These are phyloP conservation scores for Ochetophila trinervis DNA, from an alignment of 306 rosid genomes.

Conservation along the genomic window DNA sequence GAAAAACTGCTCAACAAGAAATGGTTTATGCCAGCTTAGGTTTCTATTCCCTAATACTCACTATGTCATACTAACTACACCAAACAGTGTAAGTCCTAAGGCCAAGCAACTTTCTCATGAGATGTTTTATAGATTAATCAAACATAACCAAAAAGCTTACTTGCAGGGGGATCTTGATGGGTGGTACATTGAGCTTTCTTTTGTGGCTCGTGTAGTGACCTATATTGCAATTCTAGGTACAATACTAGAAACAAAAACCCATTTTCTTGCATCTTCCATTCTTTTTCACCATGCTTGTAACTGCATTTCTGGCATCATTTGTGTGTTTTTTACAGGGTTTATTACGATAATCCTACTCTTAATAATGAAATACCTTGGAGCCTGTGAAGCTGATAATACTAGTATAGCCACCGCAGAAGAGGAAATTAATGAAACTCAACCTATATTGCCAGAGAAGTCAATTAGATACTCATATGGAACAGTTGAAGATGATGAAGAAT, in stretches of 20 bases:
- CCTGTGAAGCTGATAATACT: constrained; percentile 25
- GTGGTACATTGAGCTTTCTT: constrained; percentile 46
- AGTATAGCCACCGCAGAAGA: not conserved
- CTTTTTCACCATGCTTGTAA: not conserved
- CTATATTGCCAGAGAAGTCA: constrained; percentile 40
- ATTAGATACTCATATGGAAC: constrained; percentile 40
- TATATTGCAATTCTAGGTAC: constrained; percentile 63
- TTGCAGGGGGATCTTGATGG: constrained; percentile 41
- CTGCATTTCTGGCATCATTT: constrained; percentile 9
- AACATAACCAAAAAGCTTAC: constrained; percentile 14
- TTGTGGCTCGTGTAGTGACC: constrained; percentile 39
- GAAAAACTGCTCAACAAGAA: constrained; percentile 43
- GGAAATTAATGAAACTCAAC: constrained; percentile 47
- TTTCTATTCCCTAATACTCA: constrained; percentile 47
- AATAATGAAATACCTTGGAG: constrained; percentile 50
- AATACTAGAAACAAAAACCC: not conserved
- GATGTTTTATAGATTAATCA: not conserved
- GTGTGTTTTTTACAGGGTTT: constrained; percentile 36
- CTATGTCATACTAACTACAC: constrained; percentile 47
- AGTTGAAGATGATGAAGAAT: constrained; percentile 44
- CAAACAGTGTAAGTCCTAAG: constrained; percentile 45
- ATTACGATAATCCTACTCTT: constrained; percentile 26
- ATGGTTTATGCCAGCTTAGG: constrained; percentile 49
- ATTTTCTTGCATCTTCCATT: not conserved
- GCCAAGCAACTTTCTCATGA: constrained; percentile 1